Percentiles rank a stretch among this genome's conserved stretches.
These are phyloP conservation scores for Penicillium sp. DNA, from an alignment of 2,329 filamentous ascomycete species.

Conservation along the genomic window DNA sequence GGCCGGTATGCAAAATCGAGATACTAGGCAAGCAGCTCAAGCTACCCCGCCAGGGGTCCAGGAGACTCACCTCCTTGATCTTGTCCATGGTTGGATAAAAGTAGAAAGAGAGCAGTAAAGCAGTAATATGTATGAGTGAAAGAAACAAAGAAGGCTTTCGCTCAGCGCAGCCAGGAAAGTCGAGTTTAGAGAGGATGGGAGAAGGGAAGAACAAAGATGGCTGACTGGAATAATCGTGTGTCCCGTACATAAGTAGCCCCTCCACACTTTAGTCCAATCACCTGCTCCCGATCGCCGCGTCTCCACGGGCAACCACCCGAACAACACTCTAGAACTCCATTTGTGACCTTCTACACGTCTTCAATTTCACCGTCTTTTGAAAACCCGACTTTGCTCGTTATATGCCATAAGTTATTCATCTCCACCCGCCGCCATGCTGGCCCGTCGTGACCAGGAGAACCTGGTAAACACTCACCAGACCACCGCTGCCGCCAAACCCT, in stretches of 20 bases:
- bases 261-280: constrained; percentile 18
- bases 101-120: constrained; percentile 15
- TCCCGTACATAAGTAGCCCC: constrained; percentile 10
- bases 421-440: constrained; percentile 58
- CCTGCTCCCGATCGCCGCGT: constrained; percentile 22
- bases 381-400: constrained; percentile 2
- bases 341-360: constrained; percentile 9
- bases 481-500: constrained; percentile 64
- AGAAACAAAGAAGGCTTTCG: constrained; percentile 34
- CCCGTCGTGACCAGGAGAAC: constrained; percentile 83
- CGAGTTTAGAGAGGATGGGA: constrained; percentile 14
- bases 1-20: constrained; percentile 16
- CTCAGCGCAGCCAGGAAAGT: constrained; percentile 32
- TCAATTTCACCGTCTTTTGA: constrained; percentile 11
- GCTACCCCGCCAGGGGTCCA: constrained; percentile 39
- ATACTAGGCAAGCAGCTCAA: constrained; percentile 25
- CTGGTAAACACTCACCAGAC: constrained; percentile 70
- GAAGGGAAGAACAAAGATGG: constrained; percentile 18
- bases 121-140: constrained; percentile 28
- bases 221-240: constrained; percentile 9
- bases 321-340: constrained; percentile 28
- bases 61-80: constrained; percentile 74
- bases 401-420: constrained; percentile 17
- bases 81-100: constrained; percentile 65
- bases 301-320: constrained; percentile 39